phyloP scores from a whole-genome alignment of 2,329 filamentous ascomycete genomes.

The Verticillium zaregamsianum region DNA sequence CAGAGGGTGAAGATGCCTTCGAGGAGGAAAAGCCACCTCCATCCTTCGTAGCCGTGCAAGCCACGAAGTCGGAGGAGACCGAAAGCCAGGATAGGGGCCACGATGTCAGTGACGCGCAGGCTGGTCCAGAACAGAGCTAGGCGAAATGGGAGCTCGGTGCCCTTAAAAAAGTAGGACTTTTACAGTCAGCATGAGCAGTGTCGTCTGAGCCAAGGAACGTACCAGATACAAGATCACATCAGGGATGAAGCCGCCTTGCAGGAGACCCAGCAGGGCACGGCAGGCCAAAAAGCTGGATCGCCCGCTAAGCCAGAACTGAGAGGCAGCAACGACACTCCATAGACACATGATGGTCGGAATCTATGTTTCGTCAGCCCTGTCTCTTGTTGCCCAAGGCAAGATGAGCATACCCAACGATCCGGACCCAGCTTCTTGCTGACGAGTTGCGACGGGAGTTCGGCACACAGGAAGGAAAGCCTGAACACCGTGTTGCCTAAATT shows the following conservation, averaged over 20 bases:
- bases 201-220: slow-evolving; percentile 7
- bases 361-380: not conserved
- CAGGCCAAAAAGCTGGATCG: slow-evolving; percentile 25
- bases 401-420: slow-evolving; percentile 29
- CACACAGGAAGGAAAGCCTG: slow-evolving; percentile 45
- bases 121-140: slow-evolving; percentile 28
- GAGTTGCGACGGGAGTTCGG: slow-evolving; percentile 59
- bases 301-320: slow-evolving; percentile 25
- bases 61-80: slow-evolving; percentile 28
- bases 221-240: slow-evolving; percentile 26
- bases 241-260: slow-evolving; percentile 45
- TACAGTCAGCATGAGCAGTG: not conserved
- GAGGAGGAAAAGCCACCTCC: slow-evolving; percentile 46
- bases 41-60: slow-evolving; percentile 24
- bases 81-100: slow-evolving; percentile 27
- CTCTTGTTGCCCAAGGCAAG: not conserved
- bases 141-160: slow-evolving; percentile 25
- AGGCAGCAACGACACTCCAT: slow-evolving; percentile 29
- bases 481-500: slow-evolving; percentile 47
- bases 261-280: slow-evolving; percentile 36
- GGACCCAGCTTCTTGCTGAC: slow-evolving; percentile 45
- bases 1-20: slow-evolving; percentile 29
- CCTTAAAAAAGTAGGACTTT: slow-evolving; percentile 25
- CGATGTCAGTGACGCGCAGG: slow-evolving; percentile 22
- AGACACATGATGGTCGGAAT: slow-evolving; percentile 40